phyloP scores from a whole-genome alignment of 148 eudicot genomes.

The Fagopyrum homotropicum region DNA sequence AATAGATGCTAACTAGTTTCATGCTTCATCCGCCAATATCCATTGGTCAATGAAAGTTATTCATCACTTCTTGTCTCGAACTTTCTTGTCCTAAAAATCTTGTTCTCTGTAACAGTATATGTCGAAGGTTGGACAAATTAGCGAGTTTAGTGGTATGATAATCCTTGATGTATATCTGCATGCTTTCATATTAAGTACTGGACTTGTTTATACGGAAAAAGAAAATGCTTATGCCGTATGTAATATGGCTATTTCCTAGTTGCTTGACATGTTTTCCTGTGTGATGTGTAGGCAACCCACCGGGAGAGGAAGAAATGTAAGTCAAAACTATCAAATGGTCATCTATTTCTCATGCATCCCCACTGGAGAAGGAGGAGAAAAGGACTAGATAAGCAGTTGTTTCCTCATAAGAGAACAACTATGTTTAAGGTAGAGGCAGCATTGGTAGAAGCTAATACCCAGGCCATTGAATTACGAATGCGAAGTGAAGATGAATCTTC shows the following conservation, averaged over 20 bases:
- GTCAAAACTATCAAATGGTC: constrained; percentile 51
- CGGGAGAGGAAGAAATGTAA: constrained; percentile 92
- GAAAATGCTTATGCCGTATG: background rate
- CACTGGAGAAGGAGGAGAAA: constrained; percentile 1
- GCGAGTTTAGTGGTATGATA: background rate
- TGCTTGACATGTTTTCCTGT: background rate
- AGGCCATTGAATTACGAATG: constrained; percentile 8
- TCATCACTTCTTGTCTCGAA: background rate
- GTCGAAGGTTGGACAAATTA: background rate
- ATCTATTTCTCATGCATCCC: constrained; percentile 34
- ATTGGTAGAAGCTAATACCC: constrained; percentile 26
- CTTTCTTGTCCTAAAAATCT: background rate
- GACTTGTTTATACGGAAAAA: background rate
- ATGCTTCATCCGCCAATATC: background rate
- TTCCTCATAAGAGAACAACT: background rate
- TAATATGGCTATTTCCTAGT: background rate
- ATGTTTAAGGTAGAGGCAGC: constrained; percentile 17
- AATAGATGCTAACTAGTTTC: background rate
- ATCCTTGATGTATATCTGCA: background rate
- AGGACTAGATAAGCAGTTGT: constrained; percentile 5
- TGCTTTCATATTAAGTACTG: background rate
- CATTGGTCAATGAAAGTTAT: background rate
- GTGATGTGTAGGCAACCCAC: constrained; percentile 50
- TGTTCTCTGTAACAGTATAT: background rate
- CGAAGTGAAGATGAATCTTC: constrained; percentile 12